Conservation (phyloP, 768 basidiomycete species). For the Boletus pseudopeckii region DNA sequence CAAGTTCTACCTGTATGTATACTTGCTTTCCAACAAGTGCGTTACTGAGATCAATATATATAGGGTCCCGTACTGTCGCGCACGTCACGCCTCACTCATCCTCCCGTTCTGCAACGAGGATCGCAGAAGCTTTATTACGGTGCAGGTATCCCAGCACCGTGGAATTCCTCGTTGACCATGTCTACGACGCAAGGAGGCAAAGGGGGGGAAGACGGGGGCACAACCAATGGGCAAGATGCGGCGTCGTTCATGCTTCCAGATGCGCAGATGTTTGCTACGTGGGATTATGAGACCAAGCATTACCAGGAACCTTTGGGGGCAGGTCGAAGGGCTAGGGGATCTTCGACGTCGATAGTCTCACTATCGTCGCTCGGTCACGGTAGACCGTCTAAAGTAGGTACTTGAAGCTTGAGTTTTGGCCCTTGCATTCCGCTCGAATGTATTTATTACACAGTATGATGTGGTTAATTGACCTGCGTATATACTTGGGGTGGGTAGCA, state of each 20-base stretch:
- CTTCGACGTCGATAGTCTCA: slow-evolving; percentile 17
- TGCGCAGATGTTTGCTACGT: slow-evolving; percentile 48
- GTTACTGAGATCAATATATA: slow-evolving; percentile 4
- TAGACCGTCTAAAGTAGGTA: slow-evolving; percentile 22
- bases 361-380: slow-evolving; percentile 18
- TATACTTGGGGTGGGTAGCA: too few species aligned
- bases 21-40: not conserved
- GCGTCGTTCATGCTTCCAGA: slow-evolving; percentile 39
- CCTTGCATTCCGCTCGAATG: not conserved
- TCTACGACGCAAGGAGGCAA: slow-evolving; percentile 21
- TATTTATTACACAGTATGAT: not conserved
- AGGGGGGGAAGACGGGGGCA: slow-evolving; percentile 20
- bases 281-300: slow-evolving; percentile 46
- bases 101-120: slow-evolving; percentile 55
- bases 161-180: slow-evolving; percentile 36
- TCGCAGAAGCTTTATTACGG: slow-evolving; percentile 42
- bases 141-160: slow-evolving; percentile 39
- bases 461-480: not conserved
- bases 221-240: slow-evolving; percentile 23
- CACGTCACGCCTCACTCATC: slow-evolving; percentile 62
- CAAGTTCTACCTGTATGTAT: slow-evolving; percentile 62
- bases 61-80: slow-evolving; percentile 57
- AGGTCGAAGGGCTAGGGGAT: slow-evolving; percentile 27
- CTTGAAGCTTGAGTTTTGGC: slow-evolving; percentile 12
- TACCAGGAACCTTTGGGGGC: slow-evolving; percentile 36